Percentiles rank a stretch among this genome's conserved stretches.
Conservation (phyloP, 2,329 filamentous ascomycete genomes). For the Tolypocladium inflatum region DNA sequence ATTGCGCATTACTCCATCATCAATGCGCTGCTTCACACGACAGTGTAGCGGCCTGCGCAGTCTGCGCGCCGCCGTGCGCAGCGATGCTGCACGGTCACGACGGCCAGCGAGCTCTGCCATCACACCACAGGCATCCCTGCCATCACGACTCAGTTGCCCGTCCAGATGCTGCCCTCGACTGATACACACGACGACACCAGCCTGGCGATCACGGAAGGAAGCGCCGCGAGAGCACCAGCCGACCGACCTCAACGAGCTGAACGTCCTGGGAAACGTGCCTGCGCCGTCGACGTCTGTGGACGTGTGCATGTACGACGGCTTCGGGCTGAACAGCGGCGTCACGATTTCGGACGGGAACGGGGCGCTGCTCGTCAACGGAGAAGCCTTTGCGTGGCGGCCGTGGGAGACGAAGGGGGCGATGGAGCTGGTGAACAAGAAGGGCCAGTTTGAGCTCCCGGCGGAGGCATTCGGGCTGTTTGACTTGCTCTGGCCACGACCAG, state of each 20-base stretch:
- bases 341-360: constrained; percentile 61
- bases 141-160: neutral
- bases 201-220: constrained; percentile 8
- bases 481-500: constrained; percentile 79
- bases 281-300: constrained; percentile 77
- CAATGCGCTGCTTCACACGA: constrained; percentile 11
- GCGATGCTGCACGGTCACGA: neutral
- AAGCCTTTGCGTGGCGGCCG: constrained; percentile 82
- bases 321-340: constrained; percentile 74
- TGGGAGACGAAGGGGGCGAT: constrained; percentile 48
- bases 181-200: constrained; percentile 8
- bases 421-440: constrained; percentile 61
- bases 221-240: constrained; percentile 23
- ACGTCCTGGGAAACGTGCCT: constrained; percentile 69
- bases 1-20: neutral
- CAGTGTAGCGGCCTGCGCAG: constrained; percentile 10
- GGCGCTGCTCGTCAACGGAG: constrained; percentile 71
- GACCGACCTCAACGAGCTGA: constrained; percentile 62
- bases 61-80: constrained; percentile 9
- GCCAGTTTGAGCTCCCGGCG: constrained; percentile 68
- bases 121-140: neutral
- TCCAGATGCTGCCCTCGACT: neutral
- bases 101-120: neutral
- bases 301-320: constrained; percentile 72
- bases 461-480: constrained; percentile 67